phyloP scores from a whole-genome alignment of 768 basidiomycete genomes.

The Tricholoma hemisulphureum region DNA sequence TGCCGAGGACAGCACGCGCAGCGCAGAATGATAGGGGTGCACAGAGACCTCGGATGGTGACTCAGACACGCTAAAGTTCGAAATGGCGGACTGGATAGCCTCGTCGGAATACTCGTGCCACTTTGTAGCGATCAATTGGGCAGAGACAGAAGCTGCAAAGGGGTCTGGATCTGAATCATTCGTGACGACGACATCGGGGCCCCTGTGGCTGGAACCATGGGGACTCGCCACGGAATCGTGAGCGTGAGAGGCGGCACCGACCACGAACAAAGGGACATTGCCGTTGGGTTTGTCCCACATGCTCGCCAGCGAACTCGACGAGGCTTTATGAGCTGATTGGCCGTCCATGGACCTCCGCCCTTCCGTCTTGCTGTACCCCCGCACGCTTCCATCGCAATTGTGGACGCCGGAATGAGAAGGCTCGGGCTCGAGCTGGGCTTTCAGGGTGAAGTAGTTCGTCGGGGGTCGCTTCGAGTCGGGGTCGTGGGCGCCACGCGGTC shows the following conservation, averaged over 20 bases:
- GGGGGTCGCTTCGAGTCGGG: slow-evolving; percentile 29
- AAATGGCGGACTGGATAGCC: slow-evolving; percentile 63
- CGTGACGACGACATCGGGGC: slow-evolving; percentile 33
- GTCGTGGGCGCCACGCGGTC: slow-evolving; percentile 42
- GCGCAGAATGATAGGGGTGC: slow-evolving; percentile 64
- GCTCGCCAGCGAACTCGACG: slow-evolving; percentile 38
- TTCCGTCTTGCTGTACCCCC: slow-evolving; percentile 50
- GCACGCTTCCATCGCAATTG: slow-evolving; percentile 52
- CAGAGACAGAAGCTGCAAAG: slow-evolving; percentile 31
- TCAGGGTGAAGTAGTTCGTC: slow-evolving; percentile 60
- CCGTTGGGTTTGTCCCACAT: slow-evolving; percentile 38
- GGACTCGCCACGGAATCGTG: slow-evolving; percentile 23
- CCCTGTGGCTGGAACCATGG: slow-evolving; percentile 14
- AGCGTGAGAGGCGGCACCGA: slow-evolving; percentile 41
- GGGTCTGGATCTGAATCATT: slow-evolving; percentile 35
- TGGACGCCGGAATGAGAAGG: slow-evolving; percentile 23
- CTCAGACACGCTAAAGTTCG: slow-evolving; percentile 43
- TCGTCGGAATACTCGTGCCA: slow-evolving; percentile 83
- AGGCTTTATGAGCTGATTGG: slow-evolving; percentile 18
- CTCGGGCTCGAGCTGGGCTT: slow-evolving; percentile 56
- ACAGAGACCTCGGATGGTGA: slow-evolving; percentile 44
- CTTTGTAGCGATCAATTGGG: slow-evolving; percentile 59
- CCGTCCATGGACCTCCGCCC: slow-evolving; percentile 24
- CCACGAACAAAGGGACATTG: slow-evolving; percentile 39
- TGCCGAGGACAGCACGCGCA: slow-evolving; percentile 71